phyloP scores from a whole-genome alignment of 192 early-diverging fungal species.

The Diversispora epigaea region DNA sequence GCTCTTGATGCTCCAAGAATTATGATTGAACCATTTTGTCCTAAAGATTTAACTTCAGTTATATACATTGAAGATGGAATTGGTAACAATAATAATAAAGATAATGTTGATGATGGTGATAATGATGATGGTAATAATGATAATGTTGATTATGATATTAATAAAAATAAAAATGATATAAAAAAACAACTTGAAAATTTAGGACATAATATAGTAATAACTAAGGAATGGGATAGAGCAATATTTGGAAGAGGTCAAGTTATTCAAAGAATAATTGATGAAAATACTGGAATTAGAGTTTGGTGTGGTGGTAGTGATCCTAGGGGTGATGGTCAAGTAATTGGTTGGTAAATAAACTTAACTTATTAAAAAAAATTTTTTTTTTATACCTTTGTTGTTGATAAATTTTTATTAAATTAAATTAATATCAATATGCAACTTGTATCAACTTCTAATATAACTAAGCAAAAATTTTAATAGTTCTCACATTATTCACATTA shows the following conservation, averaged over 20 bases:
- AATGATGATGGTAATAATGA: conserved; percentile 37
- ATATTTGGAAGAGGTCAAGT: conserved; percentile 78
- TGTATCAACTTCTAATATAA: too few species aligned
- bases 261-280: conserved; percentile 48
- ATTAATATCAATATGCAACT: too few species aligned
- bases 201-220: conserved; percentile 58
- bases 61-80: conserved; percentile 71
- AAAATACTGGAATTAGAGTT: conserved; percentile 43
- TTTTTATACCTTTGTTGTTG: too few species aligned
- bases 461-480: too few species aligned
- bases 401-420: too few species aligned
- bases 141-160: too few species aligned
- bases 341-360: conserved; percentile 44
- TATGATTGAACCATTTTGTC: conserved; percentile 50
- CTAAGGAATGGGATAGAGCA: conserved; percentile 47
- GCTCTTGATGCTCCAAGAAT: conserved; percentile 71
- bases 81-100: conserved; percentile 1
- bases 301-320: conserved; percentile 57
- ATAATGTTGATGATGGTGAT: conserved; percentile 64
- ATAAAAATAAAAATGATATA: conserved; percentile 48
- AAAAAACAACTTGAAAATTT: conserved; percentile 49
- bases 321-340: conserved; percentile 59
- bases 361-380: neutral
- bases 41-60: conserved; percentile 28
- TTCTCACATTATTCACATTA: too few species aligned